Evolutionary conservation across 305 asterid species (phyloP).

Genomic region (Fraxinus latifolia): DNA sequence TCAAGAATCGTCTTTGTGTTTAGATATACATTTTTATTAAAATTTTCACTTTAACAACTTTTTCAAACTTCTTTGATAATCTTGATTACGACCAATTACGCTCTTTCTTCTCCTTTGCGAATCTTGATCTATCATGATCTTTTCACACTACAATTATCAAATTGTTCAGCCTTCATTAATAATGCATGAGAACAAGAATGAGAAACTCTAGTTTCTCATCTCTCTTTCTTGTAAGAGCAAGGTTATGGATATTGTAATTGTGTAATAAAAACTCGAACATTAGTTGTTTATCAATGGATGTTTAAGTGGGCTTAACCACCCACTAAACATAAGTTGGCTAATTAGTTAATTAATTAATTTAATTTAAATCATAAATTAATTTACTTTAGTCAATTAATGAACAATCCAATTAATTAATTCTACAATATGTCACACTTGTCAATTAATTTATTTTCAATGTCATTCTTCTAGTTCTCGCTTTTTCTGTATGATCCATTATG

Average conservation of each 20-base stretch:
- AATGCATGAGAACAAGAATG: background rate
- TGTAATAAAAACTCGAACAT: too few species aligned
- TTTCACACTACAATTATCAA: background rate
- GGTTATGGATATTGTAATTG: too few species aligned
- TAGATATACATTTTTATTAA: background rate
- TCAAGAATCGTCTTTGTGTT: background rate
- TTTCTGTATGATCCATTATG: too few species aligned
- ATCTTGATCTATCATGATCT: background rate
- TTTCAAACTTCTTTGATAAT: background rate
- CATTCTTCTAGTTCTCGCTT: background rate
- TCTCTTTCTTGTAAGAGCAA: background rate
- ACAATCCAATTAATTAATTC: too few species aligned
- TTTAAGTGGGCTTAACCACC: too few species aligned
- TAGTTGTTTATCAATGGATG: too few species aligned
- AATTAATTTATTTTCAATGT: too few species aligned
- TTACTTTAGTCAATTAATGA: background rate
- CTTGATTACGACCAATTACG: background rate
- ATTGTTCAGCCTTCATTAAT: background rate
- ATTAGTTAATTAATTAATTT: background rate
- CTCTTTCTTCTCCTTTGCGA: background rate
- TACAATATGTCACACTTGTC: background rate
- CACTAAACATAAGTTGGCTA: background rate
- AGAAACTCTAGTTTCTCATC: too few species aligned
- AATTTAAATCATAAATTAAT: background rate
- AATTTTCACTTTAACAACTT: background rate